A percentile compares a stretch with the other conserved stretches of the same genome.
Evolutionary conservation across 306 rosid species (phyloP).

Genomic region (Fragaria nilgerrensis): DNA sequence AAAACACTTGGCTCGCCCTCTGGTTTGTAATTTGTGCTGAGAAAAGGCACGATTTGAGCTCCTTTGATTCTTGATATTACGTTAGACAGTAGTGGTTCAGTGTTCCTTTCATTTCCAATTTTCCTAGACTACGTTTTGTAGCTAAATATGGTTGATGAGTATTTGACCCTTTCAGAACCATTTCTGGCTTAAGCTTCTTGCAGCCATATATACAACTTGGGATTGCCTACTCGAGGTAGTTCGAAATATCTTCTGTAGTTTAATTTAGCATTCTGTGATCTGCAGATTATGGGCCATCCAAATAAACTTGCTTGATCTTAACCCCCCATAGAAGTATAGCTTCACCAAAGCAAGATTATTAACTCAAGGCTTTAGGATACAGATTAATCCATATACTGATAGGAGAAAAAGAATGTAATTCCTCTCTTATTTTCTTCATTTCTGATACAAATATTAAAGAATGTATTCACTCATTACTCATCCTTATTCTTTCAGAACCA

Average conservation of each 20-base stretch:
- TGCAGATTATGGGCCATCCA: too few species aligned
- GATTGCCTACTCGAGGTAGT: neutral
- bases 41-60: conserved; percentile 9
- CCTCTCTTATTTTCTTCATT: too few species aligned
- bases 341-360: neutral
- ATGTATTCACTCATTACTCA: too few species aligned
- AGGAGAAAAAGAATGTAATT: too few species aligned
- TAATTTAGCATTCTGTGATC: too few species aligned
- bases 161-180: too few species aligned
- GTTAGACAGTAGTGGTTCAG: neutral
- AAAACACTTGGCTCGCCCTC: conserved; percentile 9
- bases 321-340: neutral
- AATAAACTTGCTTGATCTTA: too few species aligned
- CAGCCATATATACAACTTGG: neutral
- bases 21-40: conserved; percentile 25
- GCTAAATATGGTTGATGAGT: neutral
- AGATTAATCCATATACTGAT: neutral
- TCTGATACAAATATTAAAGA: too few species aligned
- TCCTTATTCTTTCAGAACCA: neutral
- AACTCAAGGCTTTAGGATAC: neutral
- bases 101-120: neutral
- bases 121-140: neutral
- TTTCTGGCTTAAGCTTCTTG: neutral
- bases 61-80: conserved; percentile 1
- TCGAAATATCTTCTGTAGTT: neutral